Evolutionary conservation across 352 stramenopile genomes (phyloP).

Genomic region (Pythium inflatum): DNA sequence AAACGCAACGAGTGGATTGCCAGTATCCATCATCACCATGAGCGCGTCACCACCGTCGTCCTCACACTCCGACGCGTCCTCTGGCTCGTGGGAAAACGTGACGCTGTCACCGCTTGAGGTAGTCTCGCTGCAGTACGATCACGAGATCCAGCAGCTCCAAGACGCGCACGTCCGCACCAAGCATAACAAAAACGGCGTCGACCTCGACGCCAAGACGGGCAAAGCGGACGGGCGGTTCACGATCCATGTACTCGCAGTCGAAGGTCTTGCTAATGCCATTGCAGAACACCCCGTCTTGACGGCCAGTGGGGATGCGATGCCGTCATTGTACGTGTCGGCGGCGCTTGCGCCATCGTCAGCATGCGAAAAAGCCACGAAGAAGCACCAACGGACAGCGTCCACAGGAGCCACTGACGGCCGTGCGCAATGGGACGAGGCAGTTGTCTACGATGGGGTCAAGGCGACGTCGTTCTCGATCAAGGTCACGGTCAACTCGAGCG

Average conservation of each 20-base stretch:
- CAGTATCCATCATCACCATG: slow-evolving; percentile 33
- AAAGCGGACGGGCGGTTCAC: slow-evolving; percentile 60
- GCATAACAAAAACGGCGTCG: slow-evolving; percentile 82
- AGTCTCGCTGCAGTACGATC: slow-evolving; percentile 71
- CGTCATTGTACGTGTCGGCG: slow-evolving; percentile 61
- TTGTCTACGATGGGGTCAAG: slow-evolving; percentile 74
- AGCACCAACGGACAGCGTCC: slow-evolving; percentile 55
- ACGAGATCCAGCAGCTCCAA: slow-evolving; percentile 63
- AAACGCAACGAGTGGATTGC: slow-evolving; percentile 27
- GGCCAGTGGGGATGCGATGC: slow-evolving; percentile 18
- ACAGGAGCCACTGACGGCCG: slow-evolving; percentile 27
- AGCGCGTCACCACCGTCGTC: slow-evolving; percentile 35
- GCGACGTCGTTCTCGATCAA: slow-evolving; percentile 69
- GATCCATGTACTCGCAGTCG: slow-evolving; percentile 55
- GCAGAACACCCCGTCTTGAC: slow-evolving; percentile 40
- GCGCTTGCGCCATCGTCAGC: slow-evolving; percentile 60
- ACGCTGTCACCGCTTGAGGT: slow-evolving; percentile 72
- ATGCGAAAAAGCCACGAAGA: slow-evolving; percentile 74
- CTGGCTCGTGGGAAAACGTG: slow-evolving; percentile 82
- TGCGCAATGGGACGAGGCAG: slow-evolving; percentile 53
- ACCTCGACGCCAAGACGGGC: slow-evolving; percentile 54
- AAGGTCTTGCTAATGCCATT: slow-evolving; percentile 42
- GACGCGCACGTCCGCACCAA: slow-evolving; percentile 41
- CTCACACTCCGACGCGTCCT: slow-evolving; percentile 42
- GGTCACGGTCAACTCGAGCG: slow-evolving; percentile 58